A percentile compares a stretch with the other conserved stretches of the same genome.
These are phyloP conservation scores for Colletotrichum sidae DNA, from an alignment of 2,329 filamentous ascomycete species.

Conservation along the genomic window DNA sequence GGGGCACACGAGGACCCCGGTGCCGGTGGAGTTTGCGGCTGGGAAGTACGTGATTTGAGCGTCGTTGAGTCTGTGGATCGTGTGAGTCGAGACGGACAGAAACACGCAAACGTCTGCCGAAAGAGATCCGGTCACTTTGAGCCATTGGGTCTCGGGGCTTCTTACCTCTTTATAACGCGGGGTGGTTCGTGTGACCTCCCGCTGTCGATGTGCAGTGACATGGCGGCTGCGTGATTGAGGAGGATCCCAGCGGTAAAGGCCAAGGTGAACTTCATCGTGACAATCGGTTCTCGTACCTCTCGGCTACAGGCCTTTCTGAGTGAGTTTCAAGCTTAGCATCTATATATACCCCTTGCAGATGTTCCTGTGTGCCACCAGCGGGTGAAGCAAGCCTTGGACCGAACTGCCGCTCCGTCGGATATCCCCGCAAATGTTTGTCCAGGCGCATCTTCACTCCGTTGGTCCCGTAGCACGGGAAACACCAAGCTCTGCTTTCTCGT, in stretches of 20 bases:
- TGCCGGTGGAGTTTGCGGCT: constrained; percentile 26
- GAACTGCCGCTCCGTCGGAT: no score
- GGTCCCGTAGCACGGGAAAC: no score
- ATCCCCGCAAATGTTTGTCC: no score
- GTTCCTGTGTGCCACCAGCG: no score
- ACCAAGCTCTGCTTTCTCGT: no score
- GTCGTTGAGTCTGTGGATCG: constrained; percentile 9
- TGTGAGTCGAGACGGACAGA: background rate
- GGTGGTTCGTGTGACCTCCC: background rate
- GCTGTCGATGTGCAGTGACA: background rate
- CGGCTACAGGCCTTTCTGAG: background rate
- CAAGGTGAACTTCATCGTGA: constrained; percentile 11
- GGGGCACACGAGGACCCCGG: constrained; percentile 39
- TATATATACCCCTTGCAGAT: no score
- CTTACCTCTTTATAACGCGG: constrained; percentile 21
- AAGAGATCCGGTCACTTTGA: no score
- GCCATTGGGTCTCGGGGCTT: background rate
- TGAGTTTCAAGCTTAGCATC: no score
- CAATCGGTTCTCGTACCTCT: background rate
- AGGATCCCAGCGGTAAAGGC: constrained; percentile 1
- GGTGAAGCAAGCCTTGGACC: no score
- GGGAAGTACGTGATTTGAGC: constrained; percentile 31
- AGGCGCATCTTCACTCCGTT: no score
- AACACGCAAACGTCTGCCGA: background rate
- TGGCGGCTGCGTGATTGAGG: background rate